A percentile compares a stretch with the other conserved stretches of the same genome.
These are phyloP conservation scores for Pseudisothecium myosuroides DNA, from an alignment of 225 moss, liverwort and hornwort genomes.

Conservation along the genomic window DNA sequence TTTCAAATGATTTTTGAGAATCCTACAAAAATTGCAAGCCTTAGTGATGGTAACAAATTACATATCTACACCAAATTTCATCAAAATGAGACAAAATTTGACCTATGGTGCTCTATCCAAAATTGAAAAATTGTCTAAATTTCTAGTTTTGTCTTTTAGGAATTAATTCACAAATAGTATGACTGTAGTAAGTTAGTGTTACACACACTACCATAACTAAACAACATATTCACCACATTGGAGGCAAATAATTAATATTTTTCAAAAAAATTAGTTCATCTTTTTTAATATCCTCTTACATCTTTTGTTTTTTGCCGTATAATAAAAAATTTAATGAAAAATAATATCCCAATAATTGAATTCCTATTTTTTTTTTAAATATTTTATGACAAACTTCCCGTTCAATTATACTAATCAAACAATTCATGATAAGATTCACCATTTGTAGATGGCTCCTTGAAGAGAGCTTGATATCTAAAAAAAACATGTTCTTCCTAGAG, in stretches of 20 bases:
- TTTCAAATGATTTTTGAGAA: not conserved
- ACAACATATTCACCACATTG: rapidly evolving
- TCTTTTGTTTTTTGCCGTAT: rapidly evolving
- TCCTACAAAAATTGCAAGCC: not conserved
- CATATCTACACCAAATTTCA: not conserved
- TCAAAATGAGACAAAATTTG: not conserved
- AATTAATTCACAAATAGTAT: not conserved
- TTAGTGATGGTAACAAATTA: not conserved
- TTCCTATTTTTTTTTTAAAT: not conserved
- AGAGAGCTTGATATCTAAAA: not conserved
- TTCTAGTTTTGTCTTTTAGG: rapidly evolving
- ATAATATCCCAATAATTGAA: not conserved
- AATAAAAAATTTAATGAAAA: no score
- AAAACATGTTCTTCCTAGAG: rapidly evolving
- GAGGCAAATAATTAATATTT: not conserved
- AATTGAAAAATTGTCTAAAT: rapidly evolving
- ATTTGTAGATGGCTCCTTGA: not conserved
- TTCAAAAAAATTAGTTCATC: no score
- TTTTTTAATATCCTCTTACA: not conserved
- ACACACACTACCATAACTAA: rapidly evolving
- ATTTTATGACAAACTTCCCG: rapidly evolving
- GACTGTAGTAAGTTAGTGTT: not conserved
- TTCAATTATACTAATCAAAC: rapidly evolving
- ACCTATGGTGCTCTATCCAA: rapidly evolving
- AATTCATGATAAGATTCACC: not conserved